phyloP scores from a whole-genome alignment of 140 eudicot genomes.

The Stevia rebaudiana region DNA sequence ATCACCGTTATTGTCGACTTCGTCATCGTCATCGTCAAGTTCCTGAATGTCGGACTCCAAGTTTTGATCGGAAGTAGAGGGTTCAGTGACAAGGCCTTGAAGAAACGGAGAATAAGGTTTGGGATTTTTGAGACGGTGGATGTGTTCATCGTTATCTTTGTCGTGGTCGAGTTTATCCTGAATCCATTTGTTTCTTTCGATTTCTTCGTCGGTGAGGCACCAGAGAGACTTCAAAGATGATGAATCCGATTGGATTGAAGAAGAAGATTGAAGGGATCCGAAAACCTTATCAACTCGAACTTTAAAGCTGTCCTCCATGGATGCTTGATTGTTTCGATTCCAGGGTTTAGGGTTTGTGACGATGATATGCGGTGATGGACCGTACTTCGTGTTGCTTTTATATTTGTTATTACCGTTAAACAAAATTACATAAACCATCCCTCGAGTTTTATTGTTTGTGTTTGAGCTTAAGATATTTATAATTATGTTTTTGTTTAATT shows the following conservation, averaged over 20 bases:
- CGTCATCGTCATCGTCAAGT: conserved; percentile 34
- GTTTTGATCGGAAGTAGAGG: conserved; percentile 4
- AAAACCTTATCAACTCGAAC: conserved; percentile 69
- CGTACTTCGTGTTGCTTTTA: too few relatives aligned
- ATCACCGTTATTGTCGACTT: conserved; percentile 23
- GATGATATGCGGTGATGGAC: background rate
- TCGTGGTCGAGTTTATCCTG: conserved; percentile 27
- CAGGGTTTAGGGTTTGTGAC: conserved; percentile 22
- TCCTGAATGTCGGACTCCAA: conserved; percentile 38
- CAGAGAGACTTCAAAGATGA: conserved; percentile 44
- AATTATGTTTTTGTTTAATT: too few relatives aligned
- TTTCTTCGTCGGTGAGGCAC: conserved; percentile 83
- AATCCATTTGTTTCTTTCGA: conserved; percentile 58
- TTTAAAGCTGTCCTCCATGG: conserved; percentile 78
- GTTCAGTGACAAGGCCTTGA: conserved; percentile 24
- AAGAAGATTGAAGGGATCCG: conserved; percentile 45
- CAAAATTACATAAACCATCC: too few relatives aligned
- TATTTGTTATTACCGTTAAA: too few relatives aligned
- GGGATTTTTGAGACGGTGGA: conserved; percentile 18
- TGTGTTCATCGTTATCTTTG: conserved; percentile 24
- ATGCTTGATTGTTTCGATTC: background rate
- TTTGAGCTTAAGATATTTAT: too few relatives aligned
- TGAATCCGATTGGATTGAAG: conserved; percentile 16
- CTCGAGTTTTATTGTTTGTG: too few relatives aligned
- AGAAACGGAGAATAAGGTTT: conserved; percentile 28